A percentile compares a stretch with the other conserved stretches of the same genome.
Evolutionary conservation across 805 yeast species (phyloP).

Genomic region (Lipomyces orientalis): DNA sequence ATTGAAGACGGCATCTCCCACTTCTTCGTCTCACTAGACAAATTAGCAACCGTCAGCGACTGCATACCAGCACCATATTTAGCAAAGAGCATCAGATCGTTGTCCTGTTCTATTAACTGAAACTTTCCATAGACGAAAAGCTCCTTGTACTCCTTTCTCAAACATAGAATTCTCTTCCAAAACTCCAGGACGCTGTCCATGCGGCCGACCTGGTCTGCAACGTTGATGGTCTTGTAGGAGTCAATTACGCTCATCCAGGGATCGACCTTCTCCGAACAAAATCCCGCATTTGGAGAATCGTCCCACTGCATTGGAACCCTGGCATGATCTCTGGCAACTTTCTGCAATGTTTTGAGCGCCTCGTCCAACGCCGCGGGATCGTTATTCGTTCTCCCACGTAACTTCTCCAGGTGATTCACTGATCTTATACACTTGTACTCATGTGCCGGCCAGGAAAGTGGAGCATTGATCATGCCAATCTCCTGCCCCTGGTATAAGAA

Average conservation of each 20-base stretch:
- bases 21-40: no score
- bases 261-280: conserved; percentile 46
- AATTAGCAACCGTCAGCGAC: no score
- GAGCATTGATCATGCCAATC: conserved; percentile 59
- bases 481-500: conserved; percentile 68
- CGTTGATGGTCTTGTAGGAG: conserved; percentile 56
- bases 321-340: conserved; percentile 57
- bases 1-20: no score
- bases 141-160: conserved; percentile 55
- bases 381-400: conserved; percentile 5
- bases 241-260: conserved; percentile 62
- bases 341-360: conserved; percentile 38
- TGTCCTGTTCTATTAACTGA: conserved; percentile 25
- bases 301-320: conserved; percentile 63
- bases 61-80: no score
- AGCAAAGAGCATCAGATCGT: background rate
- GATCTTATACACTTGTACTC: conserved; percentile 60
- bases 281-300: conserved; percentile 49
- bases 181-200: conserved; percentile 54
- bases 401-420: conserved; percentile 44
- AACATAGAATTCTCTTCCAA: conserved; percentile 52
- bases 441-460: conserved; percentile 53
- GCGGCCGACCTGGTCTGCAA: conserved; percentile 52
- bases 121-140: conserved; percentile 52
- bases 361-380: background rate